phyloP scores from a whole-genome alignment of 192 early-diverging fungal genomes.

The Lobulomyces angularis region DNA sequence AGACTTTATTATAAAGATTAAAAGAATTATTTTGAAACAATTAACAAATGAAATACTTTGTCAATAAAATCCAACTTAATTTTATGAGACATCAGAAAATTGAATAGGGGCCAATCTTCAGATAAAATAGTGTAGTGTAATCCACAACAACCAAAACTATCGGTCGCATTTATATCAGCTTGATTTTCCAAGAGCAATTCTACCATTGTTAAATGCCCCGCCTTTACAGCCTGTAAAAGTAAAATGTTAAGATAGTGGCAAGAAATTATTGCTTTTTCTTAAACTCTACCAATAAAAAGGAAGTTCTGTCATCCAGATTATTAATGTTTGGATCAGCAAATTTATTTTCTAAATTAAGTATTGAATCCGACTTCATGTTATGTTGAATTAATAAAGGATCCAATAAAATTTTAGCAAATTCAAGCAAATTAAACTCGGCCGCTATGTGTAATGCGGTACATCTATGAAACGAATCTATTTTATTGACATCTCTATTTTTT shows the following conservation, averaged over 20 bases:
- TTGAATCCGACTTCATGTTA: neutral
- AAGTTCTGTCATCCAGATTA: conserved; percentile 15
- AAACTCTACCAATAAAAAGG: conserved; percentile 8
- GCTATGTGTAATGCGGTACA: conserved; percentile 29
- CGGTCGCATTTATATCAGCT: conserved; percentile 10
- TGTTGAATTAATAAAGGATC: conserved; percentile 7
- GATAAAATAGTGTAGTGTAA: conserved; percentile 21
- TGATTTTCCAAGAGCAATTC: conserved; percentile 16
- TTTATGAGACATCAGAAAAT: conserved; percentile 4
- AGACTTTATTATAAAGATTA: conserved; percentile 10
- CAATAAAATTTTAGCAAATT: conserved; percentile 13
- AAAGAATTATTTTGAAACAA: neutral
- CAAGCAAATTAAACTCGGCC: conserved; percentile 11
- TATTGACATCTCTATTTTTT: conserved; percentile 26
- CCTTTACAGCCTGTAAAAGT: conserved; percentile 12
- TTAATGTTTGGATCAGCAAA: conserved; percentile 11
- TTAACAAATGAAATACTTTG: conserved; percentile 20
- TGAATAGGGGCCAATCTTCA: conserved; percentile 11
- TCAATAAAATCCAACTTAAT: conserved; percentile 12
- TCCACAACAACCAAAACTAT: conserved; percentile 17
- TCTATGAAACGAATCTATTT: conserved; percentile 23
- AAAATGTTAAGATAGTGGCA: conserved; percentile 2
- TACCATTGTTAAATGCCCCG: conserved; percentile 12
- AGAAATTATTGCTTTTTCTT: neutral
- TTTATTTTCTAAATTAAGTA: conserved; percentile 9